phyloP scores from a whole-genome alignment of 208 protist genomes.

The Acanthamoeba divionensis region DNA sequence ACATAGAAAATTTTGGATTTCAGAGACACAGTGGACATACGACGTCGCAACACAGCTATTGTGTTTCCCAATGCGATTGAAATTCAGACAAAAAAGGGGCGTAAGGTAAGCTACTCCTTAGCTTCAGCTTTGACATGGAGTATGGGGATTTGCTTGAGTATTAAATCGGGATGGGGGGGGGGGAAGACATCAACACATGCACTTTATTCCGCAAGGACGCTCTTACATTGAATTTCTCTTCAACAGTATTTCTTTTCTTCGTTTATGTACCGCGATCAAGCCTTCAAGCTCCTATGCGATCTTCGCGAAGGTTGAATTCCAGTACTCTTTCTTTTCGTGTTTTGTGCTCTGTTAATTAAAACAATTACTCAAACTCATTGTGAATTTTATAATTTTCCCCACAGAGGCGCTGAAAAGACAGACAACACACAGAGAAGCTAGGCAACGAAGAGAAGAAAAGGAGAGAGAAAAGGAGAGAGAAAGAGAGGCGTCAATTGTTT shows the following conservation, averaged over 20 bases:
- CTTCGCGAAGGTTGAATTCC: conserved; percentile 38
- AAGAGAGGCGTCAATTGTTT: no score
- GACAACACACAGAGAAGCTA: no score
- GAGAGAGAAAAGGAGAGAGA: no score
- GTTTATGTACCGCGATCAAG: conserved; percentile 34
- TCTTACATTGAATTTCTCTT: neutral
- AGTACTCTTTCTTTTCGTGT: no score
- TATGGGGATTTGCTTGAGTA: no score
- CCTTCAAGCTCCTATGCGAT: neutral
- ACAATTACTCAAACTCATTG: neutral
- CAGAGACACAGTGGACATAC: neutral
- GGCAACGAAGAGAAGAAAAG: no score
- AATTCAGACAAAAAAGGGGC: neutral
- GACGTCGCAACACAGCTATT: conserved; percentile 13
- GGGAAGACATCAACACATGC: no score
- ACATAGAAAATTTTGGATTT: conserved; percentile 33
- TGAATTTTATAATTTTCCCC: neutral
- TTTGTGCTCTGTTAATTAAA: neutral
- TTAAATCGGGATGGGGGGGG: no score
- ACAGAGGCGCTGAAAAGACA: no score
- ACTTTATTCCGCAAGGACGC: no score
- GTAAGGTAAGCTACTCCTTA: neutral
- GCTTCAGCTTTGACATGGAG: no score
- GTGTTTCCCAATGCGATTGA: conserved; percentile 40
- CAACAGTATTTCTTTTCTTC: conserved; percentile 1